Base-by-base conservation (phyloP, 2,329 filamentous ascomycete genomes). In the Chrysosphaeria jannelii region DNA sequence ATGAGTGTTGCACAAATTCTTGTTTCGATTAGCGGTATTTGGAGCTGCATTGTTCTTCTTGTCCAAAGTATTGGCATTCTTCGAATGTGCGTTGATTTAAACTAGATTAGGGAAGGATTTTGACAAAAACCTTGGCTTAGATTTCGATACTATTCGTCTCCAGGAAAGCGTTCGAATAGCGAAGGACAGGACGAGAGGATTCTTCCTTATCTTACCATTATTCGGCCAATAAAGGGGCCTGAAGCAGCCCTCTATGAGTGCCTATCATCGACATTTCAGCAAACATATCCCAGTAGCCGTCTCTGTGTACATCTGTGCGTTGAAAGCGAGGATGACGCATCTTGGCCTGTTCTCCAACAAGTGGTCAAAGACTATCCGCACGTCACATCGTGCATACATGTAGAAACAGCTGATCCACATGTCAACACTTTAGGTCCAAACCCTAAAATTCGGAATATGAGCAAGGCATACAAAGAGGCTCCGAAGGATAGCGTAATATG, bases 381-480 rank as follows among this genome's bases (percentile, higher is more conserved):
- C 43, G 67, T 63, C 2, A 78, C 90, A 39, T 62, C 70, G 1
- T 42, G 62, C 14, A 47, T 89, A 6, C 55, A 61, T 25, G 22
- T 33, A 9, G 31, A 31, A 19, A 23, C 25, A 5, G 29, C 32
- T 13, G 42, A 45, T 8, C 53, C 52, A 25, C 44, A 52, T 22
- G 36, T 45, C 23, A 44, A 55, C 30, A 54, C 60, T 27, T 53
- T 93, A 27, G 88, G 88, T 0, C 85, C 85, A 2, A 97, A 97
- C 37, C 85, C 85, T n/a, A 97, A 97, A 50, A 88, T 97, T 34
- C 57, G 85, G 23, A 97, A 97, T 41, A 75, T 93, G 53, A 91
- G 79, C 40, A 61, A 76, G 20, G 79, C 76, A 3, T 97, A 91
- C 39, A 53, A 78, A 14, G 79, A 93, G 38, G 75, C 78, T 2